Conservation (phyloP, 805 yeast species). For the Nakazawaea ishiwadae region DNA sequence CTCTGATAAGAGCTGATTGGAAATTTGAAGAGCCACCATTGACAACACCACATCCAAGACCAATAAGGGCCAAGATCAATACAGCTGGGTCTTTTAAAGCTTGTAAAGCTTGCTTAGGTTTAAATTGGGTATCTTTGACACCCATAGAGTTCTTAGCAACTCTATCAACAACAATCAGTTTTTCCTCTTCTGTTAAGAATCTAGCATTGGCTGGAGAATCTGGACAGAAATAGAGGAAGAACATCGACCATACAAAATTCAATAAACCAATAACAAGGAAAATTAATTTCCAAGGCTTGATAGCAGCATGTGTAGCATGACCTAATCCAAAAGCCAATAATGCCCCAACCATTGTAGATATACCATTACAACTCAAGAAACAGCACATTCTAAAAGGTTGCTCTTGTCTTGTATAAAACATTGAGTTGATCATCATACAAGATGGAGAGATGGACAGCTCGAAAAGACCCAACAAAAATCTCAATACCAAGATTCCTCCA, state of each 20-base stretch:
- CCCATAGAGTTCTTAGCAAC: conserved; percentile 26
- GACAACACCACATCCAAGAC: conserved; percentile 24
- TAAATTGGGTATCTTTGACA: conserved; percentile 22
- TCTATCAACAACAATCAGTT: conserved; percentile 42
- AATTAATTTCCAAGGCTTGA: conserved; percentile 56
- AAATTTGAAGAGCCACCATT: conserved; percentile 20
- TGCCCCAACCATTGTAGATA: conserved; percentile 25
- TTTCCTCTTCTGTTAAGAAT: conserved; percentile 34
- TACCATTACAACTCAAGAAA: conserved; percentile 21
- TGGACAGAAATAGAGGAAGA: conserved; percentile 41
- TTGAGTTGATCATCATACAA: conserved; percentile 29
- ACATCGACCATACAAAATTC: conserved; percentile 45
- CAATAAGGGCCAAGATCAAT: conserved; percentile 20
- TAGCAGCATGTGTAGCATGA: conserved; percentile 20
- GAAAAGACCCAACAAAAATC: conserved; percentile 45
- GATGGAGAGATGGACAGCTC: conserved; percentile 31
- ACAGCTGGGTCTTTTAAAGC: conserved; percentile 20
- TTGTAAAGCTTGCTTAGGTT: conserved; percentile 20
- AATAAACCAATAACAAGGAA: conserved; percentile 51
- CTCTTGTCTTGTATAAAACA: conserved; percentile 29
- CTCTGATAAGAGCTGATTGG: conserved; percentile 13
- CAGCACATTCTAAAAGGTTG: conserved; percentile 28
- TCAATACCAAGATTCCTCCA: conserved; percentile 40
- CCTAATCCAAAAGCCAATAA: conserved; percentile 27
- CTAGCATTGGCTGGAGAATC: conserved; percentile 40